phyloP scores from a whole-genome alignment of 164 flowering plant genomes.

The Chloranthus sessilifolius region DNA sequence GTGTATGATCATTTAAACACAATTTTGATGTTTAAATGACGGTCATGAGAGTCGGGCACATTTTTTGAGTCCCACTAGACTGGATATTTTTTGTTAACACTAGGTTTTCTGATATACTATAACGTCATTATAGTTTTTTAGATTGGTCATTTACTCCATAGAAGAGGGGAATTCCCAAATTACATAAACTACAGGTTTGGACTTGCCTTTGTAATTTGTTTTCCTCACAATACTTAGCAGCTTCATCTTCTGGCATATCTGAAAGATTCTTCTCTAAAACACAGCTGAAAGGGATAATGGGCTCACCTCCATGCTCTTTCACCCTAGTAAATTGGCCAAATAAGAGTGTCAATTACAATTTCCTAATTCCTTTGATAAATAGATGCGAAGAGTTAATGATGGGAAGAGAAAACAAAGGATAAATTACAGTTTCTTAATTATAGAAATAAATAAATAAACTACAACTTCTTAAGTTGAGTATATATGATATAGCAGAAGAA shows the following conservation, averaged over 20 bases:
- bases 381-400: not conserved
- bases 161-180: not conserved
- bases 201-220: slow-evolving; percentile 89
- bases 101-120: too few species aligned
- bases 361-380: slow-evolving; percentile 1
- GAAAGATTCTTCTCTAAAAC: slow-evolving; percentile 76
- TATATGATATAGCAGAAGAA: too few species aligned
- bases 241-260: slow-evolving; percentile 86
- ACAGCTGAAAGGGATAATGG: slow-evolving; percentile 90
- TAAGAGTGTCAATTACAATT: too few species aligned
- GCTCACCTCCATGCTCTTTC: slow-evolving; percentile 94
- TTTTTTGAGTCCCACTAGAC: too few species aligned
- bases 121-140: too few species aligned
- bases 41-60: too few species aligned
- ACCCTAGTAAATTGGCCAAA: slow-evolving; percentile 50
- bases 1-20: too few species aligned
- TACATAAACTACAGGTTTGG: not conserved
- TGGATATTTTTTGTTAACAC: too few species aligned
- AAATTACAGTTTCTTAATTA: not conserved
- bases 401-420: not conserved
- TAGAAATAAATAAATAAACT: not conserved
- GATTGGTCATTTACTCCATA: too few species aligned
- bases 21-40: too few species aligned
- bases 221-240: slow-evolving; percentile 90
- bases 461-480: too few species aligned